Base-by-base conservation (phyloP, 176 grass and related monocot species). In the Bonia amplexicaulis region DNA sequence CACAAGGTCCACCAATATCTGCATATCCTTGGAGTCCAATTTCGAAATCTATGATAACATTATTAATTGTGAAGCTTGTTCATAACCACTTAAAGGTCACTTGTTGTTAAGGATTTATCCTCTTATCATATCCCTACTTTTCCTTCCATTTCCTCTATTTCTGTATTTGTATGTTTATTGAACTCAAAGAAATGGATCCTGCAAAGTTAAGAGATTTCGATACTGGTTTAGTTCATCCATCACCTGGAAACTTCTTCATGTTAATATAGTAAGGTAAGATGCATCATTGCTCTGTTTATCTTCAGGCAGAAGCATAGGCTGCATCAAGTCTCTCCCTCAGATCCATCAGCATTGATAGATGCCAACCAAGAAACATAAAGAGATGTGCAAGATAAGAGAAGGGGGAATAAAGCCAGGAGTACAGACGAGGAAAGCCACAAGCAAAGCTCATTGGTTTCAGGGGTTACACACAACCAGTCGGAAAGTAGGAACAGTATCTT, bases 401-500 rank as follows among this genome's bases (percentile, higher is more conserved):
- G 20, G 15, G 71, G 49, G 78, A 78, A 90, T 73, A 86, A 86
- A 73, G 88, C 59, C 12, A 25, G 65, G 69, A 73, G 41, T 17
- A 9, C 35, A 66, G 55, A 90, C 20, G 45, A 90, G 79, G 73
- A 90, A 86, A 78, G 73, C 79, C 73, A 64, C 48, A 79, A 79
- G 51, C 57, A 73, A 86, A 78, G 60, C 70, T 60, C 70, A 48
- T 37, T 87, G 72, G 79, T 82, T 82, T 73, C 79, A 90, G 79
- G 67, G 47, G 26, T 71, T 73, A 46, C 67, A 86, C 47, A 78
- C 52, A 90, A 5, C 72, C 46, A 65, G 55, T 64, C 48, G 61
- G 58, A 79, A 86, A 90, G 23, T 66, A 45, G 53, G 53, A 63
- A 77, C 51, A 11, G 58, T 76, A 65, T 29, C 72, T 82, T 78